Base-by-base conservation (phyloP, 2,329 filamentous ascomycete genomes). In the Trichophyton mentagrophytes region DNA sequence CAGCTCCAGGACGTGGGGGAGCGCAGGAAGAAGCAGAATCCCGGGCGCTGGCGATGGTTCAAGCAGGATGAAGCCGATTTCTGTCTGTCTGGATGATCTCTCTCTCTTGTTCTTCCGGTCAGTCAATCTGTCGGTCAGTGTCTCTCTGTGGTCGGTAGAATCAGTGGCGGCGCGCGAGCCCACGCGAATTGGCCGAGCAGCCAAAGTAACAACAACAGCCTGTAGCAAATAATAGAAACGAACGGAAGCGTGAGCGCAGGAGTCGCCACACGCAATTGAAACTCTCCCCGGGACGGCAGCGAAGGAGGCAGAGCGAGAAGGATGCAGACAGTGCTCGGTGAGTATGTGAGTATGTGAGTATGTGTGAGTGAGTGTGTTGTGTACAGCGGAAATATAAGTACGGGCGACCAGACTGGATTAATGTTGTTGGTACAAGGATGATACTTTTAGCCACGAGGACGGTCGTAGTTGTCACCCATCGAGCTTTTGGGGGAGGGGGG, bases 231-330 rank as follows among this genome's bases (percentile, higher is more conserved):
- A 59, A 36, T 11, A 27, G 27, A 61, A 61, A 61, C 58, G 62
- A 61, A 59, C 62, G 62, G 46, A 60, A 61, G 60, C 53, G 62
- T 58, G 57, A 30, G 57, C 57, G 40, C 57, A 27, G 27, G 44
- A 46, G 44, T 58, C 25, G 57, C 36, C 25, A 40, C 57, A 59
- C 57, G 57, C 57, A 36, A 49, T 46, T 49, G 40, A 33, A 30
- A 27, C 36, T 33, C 11, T 20, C 7, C 11, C 8, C 0, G 33
- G 11, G 33, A 36, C 7, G 33, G 33, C 33, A 36, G 33, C 33
- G 1, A 3, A 13, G 2, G 9, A 38, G 33, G 33, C 33, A 38
- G 33, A 3, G 33, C 11, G 33, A 8, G 56, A 20, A 9, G 17
- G 27, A 36, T 2, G 27, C 22, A 53, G 17, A n/a, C 15, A 44